A percentile compares a stretch with the other conserved stretches of the same genome.
These are phyloP conservation scores for Sphaerulina vaccinii DNA, from an alignment of 2,329 filamentous ascomycete genomes.

Conservation along the genomic window DNA sequence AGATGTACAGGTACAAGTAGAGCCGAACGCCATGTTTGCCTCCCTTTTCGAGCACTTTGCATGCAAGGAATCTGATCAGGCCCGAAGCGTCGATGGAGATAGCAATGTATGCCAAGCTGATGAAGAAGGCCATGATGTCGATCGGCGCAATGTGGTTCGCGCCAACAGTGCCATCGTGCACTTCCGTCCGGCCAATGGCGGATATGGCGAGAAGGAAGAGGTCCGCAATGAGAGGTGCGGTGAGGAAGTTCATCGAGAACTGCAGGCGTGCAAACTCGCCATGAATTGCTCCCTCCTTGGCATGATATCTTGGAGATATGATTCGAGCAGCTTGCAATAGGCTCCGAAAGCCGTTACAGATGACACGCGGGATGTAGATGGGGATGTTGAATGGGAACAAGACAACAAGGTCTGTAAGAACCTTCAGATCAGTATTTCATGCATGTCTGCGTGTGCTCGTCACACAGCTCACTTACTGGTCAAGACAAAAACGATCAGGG, in stretches of 20 bases:
- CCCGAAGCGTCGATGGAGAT: conserved; percentile 76
- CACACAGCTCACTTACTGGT: conserved; percentile 51
- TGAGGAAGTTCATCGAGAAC: conserved; percentile 69
- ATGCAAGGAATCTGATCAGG: conserved; percentile 67
- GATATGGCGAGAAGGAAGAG: conserved; percentile 68
- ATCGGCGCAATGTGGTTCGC: conserved; percentile 65
- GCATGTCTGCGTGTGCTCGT: neutral
- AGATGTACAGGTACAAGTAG: conserved; percentile 71
- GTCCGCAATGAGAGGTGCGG: conserved; percentile 68
- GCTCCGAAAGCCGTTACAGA: conserved; percentile 50
- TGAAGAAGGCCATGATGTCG: conserved; percentile 73
- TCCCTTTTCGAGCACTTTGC: conserved; percentile 67
- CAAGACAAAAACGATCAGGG: conserved; percentile 65
- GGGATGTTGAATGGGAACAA: conserved; percentile 68
- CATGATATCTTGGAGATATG: conserved; percentile 45
- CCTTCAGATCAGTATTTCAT: neutral
- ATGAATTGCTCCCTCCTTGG: neutral
- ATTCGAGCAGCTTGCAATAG: conserved; percentile 52
- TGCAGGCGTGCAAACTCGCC: conserved; percentile 40
- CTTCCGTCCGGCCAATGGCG: conserved; percentile 66
- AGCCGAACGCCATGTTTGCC: conserved; percentile 65
- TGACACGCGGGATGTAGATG: conserved; percentile 55
- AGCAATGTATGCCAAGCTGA: conserved; percentile 69
- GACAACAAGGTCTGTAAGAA: conserved; percentile 50
- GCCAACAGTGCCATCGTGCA: conserved; percentile 67